Conservation (phyloP, 371 early-diverging fungal species). For the Mortierella sp. region DNA sequence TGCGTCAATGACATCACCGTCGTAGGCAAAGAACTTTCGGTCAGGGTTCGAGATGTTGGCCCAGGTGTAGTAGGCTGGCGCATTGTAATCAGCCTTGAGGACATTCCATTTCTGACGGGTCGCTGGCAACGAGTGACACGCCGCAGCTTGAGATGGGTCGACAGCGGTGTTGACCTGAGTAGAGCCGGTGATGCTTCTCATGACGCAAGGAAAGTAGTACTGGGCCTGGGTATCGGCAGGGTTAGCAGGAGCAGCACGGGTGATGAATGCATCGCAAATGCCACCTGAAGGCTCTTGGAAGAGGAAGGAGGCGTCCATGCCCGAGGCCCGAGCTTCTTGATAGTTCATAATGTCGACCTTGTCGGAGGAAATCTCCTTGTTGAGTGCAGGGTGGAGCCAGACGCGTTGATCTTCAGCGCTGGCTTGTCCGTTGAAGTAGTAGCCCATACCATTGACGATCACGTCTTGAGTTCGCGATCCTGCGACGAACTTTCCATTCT, state of each 20-base stretch:
- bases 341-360: conserved; percentile 65
- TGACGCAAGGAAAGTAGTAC: conserved; percentile 83
- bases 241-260: conserved; percentile 18
- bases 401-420: conserved; percentile 46
- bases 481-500: conserved; percentile 45
- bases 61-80: conserved; percentile 81
- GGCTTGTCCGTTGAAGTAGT: conserved; percentile 47
- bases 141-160: conserved; percentile 42
- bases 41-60: conserved; percentile 63
- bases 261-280: conserved; percentile 37
- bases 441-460: conserved; percentile 50
- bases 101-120: conserved; percentile 26
- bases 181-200: conserved; percentile 56
- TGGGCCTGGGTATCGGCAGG: conserved; percentile 53
- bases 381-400: conserved; percentile 58
- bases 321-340: conserved; percentile 56
- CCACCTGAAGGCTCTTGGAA: conserved; percentile 56
- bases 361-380: conserved; percentile 57
- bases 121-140: conserved; percentile 65
- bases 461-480: conserved; percentile 44
- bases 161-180: conserved; percentile 55
- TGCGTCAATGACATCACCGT: conserved; percentile 79
- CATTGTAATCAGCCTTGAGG: conserved; percentile 51
- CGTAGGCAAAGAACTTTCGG: conserved; percentile 73
- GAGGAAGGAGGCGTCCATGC: conserved; percentile 67